Conservation (phyloP, 345 rosid species). For the Ceriops decandra region DNA sequence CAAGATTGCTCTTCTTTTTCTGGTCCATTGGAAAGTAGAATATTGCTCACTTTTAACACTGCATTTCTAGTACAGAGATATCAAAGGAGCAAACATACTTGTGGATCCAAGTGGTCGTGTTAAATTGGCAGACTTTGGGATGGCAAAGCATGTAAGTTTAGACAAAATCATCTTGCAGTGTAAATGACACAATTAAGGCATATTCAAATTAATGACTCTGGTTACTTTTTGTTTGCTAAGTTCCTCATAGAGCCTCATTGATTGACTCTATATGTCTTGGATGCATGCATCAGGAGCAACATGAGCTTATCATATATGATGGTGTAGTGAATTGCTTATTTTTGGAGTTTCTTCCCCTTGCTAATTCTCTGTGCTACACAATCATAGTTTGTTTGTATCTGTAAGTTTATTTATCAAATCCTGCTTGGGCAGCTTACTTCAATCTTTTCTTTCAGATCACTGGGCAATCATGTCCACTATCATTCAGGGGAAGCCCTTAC, state of each 20-base stretch:
- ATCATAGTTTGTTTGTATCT: not conserved
- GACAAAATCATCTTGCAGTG: slow-evolving; percentile 12
- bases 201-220: not conserved
- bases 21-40: not conserved
- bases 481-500: slow-evolving; percentile 81
- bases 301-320: not conserved
- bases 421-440: not conserved
- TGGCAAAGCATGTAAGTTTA: slow-evolving; percentile 83
- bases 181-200: not conserved
- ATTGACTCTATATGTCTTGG: not conserved
- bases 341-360: not conserved
- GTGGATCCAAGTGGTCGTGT: slow-evolving; percentile 75
- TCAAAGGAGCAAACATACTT: slow-evolving; percentile 79
- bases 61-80: slow-evolving; percentile 41
- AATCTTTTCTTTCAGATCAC: slow-evolving; percentile 41
- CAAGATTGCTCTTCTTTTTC: not conserved
- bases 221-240: not conserved
- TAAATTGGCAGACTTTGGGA: slow-evolving; percentile 80
- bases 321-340: not conserved
- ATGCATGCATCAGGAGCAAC: not conserved
- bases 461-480: slow-evolving; percentile 72
- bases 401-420: slow-evolving; percentile 6
- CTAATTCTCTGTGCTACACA: not conserved
- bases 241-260: slow-evolving; percentile 3
- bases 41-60: not conserved